Evolutionary conservation across 805 yeast species (phyloP).

Genomic region (Brettanomyces custersianus): DNA sequence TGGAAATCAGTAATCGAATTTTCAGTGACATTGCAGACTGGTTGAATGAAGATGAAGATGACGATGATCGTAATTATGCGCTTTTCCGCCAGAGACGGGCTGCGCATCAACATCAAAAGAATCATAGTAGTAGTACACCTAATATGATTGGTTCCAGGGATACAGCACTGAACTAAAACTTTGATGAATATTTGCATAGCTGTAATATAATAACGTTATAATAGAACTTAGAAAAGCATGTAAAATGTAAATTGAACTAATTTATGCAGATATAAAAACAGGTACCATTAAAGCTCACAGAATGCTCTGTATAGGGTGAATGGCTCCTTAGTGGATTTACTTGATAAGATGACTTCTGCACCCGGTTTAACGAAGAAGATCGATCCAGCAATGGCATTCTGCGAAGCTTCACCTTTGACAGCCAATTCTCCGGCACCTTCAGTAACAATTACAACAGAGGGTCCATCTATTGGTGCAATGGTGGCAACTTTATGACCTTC

Average conservation of each 20-base stretch:
- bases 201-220: no score
- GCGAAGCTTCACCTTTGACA: constrained; percentile 32
- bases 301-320: constrained; percentile 88
- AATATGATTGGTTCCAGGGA: no score
- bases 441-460: constrained; percentile 78
- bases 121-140: neutral
- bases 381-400: constrained; percentile 57
- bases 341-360: constrained; percentile 50
- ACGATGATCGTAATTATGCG: constrained; percentile 20
- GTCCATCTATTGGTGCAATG: constrained; percentile 66
- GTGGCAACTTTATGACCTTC: constrained; percentile 39
- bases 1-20: constrained; percentile 45
- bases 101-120: neutral
- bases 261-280: no score
- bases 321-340: constrained; percentile 33
- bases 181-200: no score
- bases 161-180: no score
- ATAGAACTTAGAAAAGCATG: no score
- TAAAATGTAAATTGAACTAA: no score
- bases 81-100: constrained; percentile 2
- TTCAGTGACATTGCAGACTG: constrained; percentile 57
- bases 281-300: constrained; percentile 50
- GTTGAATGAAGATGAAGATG: constrained; percentile 44
- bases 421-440: constrained; percentile 62
- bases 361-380: constrained; percentile 82